phyloP scores from a whole-genome alignment of 75 land plant species.

The Pinus taeda region DNA sequence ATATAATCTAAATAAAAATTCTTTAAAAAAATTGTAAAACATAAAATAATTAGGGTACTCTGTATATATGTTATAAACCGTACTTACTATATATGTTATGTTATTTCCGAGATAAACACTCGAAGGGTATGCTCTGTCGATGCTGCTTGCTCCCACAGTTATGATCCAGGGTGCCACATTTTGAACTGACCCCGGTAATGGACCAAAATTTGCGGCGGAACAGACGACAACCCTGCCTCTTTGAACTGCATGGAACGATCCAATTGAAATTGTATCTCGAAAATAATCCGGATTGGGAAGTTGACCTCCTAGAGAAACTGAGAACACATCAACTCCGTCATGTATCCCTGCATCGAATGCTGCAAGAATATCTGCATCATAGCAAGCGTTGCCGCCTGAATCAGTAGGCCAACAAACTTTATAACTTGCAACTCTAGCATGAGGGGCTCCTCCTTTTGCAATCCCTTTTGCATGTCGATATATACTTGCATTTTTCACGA shows the following conservation, averaged over 20 bases:
- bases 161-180: conserved; percentile 93
- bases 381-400: conserved; percentile 42
- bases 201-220: conserved; percentile 93
- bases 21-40: too few relatives aligned
- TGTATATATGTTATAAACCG: too few relatives aligned
- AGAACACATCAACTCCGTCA: conserved; percentile 90
- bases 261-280: conserved; percentile 85
- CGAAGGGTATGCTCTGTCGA: conserved; percentile 90
- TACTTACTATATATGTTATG: background rate
- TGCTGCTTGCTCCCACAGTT: conserved; percentile 89
- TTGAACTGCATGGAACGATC: conserved; percentile 76
- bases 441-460: conserved; percentile 80
- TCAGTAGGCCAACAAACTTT: conserved; percentile 82
- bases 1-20: too few relatives aligned
- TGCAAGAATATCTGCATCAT: conserved; percentile 92
- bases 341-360: conserved; percentile 86
- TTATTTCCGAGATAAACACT: conserved; percentile 70
- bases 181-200: conserved; percentile 65
- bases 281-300: conserved; percentile 41
- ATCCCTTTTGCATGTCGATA: conserved; percentile 62
- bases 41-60: too few relatives aligned
- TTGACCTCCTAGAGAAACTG: conserved; percentile 88
- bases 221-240: conserved; percentile 78
- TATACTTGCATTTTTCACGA: conserved; percentile 53
- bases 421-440: conserved; percentile 78